Evolutionary conservation across 176 grass and related monocot genomes (phyloP).

Genomic region (Dendrocalamus sinicus): DNA sequence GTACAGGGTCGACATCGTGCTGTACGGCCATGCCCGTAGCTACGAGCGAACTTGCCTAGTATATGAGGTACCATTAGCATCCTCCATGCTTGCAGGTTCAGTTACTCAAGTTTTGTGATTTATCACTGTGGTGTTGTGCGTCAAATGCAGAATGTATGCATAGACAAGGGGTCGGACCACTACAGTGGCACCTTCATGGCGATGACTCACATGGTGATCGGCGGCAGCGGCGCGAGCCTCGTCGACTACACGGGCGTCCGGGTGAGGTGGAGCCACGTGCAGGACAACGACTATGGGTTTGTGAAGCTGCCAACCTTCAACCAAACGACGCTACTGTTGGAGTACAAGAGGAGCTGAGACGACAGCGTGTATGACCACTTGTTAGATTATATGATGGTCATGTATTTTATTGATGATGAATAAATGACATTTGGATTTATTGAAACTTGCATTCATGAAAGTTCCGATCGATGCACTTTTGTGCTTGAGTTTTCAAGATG

Average conservation of each 20-base stretch:
- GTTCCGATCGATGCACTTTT: no score
- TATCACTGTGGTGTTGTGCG: not conserved
- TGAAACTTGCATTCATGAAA: no score
- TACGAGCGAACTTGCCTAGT: constrained; percentile 93
- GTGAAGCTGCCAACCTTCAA: constrained; percentile 84
- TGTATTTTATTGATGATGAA: no score
- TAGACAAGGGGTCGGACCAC: constrained; percentile 48
- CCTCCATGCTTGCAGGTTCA: not conserved
- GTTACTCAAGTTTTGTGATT: not conserved
- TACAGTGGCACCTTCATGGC: constrained; percentile 78
- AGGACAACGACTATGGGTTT: constrained; percentile 60
- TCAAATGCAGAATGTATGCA: constrained; percentile 65
- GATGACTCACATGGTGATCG: constrained; percentile 88
- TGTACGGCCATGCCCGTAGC: constrained; percentile 80
- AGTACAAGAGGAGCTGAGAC: constrained; percentile 88
- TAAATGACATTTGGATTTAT: no score
- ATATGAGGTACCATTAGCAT: constrained; percentile 56
- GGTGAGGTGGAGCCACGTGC: constrained; percentile 58
- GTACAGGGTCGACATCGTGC: constrained; percentile 77
- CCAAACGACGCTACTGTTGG: constrained; percentile 72
- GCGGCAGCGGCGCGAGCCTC: constrained; percentile 68
- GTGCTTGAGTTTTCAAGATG: no score
- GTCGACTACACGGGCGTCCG: constrained; percentile 55
- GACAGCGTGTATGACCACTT: constrained; percentile 45
- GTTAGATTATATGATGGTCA: no score